These are phyloP conservation scores for Podospora sp. DNA, from an alignment of 495 filamentous ascomycete species.

Conservation along the genomic window DNA sequence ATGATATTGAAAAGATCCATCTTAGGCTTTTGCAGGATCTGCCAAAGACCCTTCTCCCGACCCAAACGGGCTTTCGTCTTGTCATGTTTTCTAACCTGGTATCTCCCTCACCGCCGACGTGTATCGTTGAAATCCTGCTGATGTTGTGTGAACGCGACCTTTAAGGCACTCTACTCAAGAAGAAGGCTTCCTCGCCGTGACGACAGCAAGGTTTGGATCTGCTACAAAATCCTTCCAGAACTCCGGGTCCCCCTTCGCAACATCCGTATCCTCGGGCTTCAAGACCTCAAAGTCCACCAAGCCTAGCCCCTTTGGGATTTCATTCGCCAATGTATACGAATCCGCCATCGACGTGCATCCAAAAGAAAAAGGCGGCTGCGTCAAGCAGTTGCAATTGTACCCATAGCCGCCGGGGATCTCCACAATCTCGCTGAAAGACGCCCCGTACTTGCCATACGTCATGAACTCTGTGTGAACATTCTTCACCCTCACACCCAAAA, in stretches of 20 bases:
- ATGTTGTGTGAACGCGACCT: too few relatives aligned
- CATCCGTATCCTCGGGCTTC: slow-evolving; percentile 22
- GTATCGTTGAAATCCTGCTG: too few relatives aligned
- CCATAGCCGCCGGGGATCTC: slow-evolving; percentile 30
- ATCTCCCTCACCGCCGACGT: too few relatives aligned
- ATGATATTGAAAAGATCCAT: too few relatives aligned
- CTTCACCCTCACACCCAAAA: slow-evolving; percentile 24
- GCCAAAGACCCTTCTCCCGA: too few relatives aligned
- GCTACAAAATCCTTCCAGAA: slow-evolving; percentile 34
- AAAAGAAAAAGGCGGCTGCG: slow-evolving; percentile 24
- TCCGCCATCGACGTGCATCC: slow-evolving; percentile 17
- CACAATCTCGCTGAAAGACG: slow-evolving; percentile 16
- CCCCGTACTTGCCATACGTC: slow-evolving; percentile 28
- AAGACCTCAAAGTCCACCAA: slow-evolving; percentile 27
- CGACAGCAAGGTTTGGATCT: slow-evolving; percentile 28
- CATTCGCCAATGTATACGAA: slow-evolving; percentile 21
- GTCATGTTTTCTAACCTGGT: too few relatives aligned
- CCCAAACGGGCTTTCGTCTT: too few relatives aligned
- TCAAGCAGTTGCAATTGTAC: slow-evolving; percentile 10
- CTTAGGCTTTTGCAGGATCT: too few relatives aligned
- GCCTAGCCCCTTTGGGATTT: slow-evolving; percentile 22
- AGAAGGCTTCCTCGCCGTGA: slow-evolving; percentile 30
- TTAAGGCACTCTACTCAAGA: too few relatives aligned
- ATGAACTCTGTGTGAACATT: slow-evolving; percentile 19
- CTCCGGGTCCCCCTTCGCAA: slow-evolving; percentile 28